Evolutionary conservation across 1,284 basidiomycete genomes (phyloP).

Genomic region (Erythrobasidium hasegawianum): DNA sequence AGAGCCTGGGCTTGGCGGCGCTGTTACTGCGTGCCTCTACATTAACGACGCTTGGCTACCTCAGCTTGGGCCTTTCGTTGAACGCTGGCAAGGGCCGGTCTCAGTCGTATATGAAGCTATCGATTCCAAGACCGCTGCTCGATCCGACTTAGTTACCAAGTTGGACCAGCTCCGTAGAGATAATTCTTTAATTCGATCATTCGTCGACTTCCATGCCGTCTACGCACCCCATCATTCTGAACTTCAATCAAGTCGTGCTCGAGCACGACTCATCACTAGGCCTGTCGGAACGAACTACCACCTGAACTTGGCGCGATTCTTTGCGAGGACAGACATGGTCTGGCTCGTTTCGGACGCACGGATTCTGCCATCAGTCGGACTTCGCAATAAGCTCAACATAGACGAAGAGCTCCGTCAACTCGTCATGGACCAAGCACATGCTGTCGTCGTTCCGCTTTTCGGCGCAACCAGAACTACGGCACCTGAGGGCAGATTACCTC

Average conservation of each 20-base stretch:
- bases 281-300: slow-evolving; percentile 46
- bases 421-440: slow-evolving; percentile 43
- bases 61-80: slow-evolving; percentile 41
- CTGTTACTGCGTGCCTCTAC: slow-evolving; percentile 46
- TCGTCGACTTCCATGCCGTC: slow-evolving; percentile 46
- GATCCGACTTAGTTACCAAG: slow-evolving; percentile 19
- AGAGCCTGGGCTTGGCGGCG: slow-evolving; percentile 14
- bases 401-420: slow-evolving; percentile 36
- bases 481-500: slow-evolving; percentile 30
- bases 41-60: slow-evolving; percentile 46
- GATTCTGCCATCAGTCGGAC: slow-evolving; percentile 39
- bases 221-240: slow-evolving; percentile 34
- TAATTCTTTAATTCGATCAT: slow-evolving; percentile 38
- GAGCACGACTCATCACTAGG: slow-evolving; percentile 43
- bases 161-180: slow-evolving; percentile 38
- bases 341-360: slow-evolving; percentile 46
- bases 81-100: slow-evolving; percentile 45
- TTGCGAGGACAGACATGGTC: slow-evolving; percentile 45
- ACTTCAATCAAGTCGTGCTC: slow-evolving; percentile 38
- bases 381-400: slow-evolving; percentile 36
- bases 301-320: slow-evolving; percentile 47
- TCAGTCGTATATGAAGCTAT: slow-evolving; percentile 44
- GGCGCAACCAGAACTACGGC: slow-evolving; percentile 37
- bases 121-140: slow-evolving; percentile 8
- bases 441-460: slow-evolving; percentile 45